Conservation (phyloP, 768 basidiomycete species). For the Lentinula edodes region DNA sequence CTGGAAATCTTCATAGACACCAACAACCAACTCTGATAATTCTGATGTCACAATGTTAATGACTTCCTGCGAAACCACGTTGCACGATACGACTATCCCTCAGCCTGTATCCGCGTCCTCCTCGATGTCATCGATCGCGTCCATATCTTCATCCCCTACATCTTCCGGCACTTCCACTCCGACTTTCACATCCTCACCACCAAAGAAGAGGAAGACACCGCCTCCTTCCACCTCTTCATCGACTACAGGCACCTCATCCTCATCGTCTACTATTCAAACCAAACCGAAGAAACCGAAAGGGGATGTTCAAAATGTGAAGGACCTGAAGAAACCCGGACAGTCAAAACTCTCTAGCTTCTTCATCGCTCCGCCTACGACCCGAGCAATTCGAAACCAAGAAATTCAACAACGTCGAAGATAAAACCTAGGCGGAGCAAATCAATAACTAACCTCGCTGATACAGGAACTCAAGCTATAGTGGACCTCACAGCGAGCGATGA, state of each 20-base stretch:
- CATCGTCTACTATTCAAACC: conserved; percentile 19
- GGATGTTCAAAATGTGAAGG: conserved; percentile 12
- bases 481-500: neutral
- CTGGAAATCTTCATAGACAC: too few species aligned
- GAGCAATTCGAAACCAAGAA: conserved; percentile 26
- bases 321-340: conserved; percentile 24
- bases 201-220: neutral
- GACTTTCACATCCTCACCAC: neutral
- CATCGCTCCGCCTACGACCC: conserved; percentile 1
- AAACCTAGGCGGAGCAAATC: conserved; percentile 20
- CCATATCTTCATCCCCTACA: neutral
- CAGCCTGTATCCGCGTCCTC: neutral
- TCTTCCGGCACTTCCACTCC: neutral
- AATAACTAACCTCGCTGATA: conserved; percentile 18
- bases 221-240: neutral
- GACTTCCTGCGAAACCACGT: too few species aligned
- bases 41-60: neutral
- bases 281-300: conserved; percentile 16
- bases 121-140: neutral
- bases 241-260: conserved; percentile 14
- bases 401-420: conserved; percentile 9
- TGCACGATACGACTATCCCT: too few species aligned
- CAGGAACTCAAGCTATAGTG: conserved; percentile 4
- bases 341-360: conserved; percentile 40
- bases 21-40: neutral